Evolutionary conservation across 73 alveolate genomes (phyloP), one percentile per base, ranked within the genome.

Genomic region (Paramecium sexaurelia): DNA sequence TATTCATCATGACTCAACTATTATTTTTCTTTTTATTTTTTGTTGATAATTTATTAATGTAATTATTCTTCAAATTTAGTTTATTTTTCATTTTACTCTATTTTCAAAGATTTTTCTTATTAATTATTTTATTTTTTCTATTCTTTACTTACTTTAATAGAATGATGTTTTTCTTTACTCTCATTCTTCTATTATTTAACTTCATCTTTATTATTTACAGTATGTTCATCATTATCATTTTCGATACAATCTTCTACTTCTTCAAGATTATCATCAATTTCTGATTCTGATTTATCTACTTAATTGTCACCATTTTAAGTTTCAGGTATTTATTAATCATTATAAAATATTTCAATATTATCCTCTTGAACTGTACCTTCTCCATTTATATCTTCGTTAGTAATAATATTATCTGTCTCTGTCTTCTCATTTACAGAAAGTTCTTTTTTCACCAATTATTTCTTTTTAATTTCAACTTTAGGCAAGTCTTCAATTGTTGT

Each of bases 11-110:
- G 47, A 61, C 33, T 61, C 83, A 61, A 3, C 13, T 61, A 61
- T 61, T 61, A 26, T 61, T 61, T 61, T 10, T 61, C 83, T 61
- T 61, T 61, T 61, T 61, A 26, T 8, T 61, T 61, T 61, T 61
- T 61, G 26, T 61, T 61, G 9, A 26, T 61, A 61, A 61, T 61
- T 11, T 61, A 61, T 8, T 61, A 10, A 61, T 61, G 83, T 61
- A 61, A 32, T 61, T 61, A 13, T 61, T 61, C 39, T 61, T 61
- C 83, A 32, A 61, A 61, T 61, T 61, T 61, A 61, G 83, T 29
- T 61, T 61, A 61, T 61, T 61, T 61, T 3, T 61, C 83, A 61
- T 61, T 61, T 26, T 26, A 61, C 13, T 61, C 83, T 26, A 61
- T 10, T 6, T 26, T 61, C 83, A 61, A 61, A 22, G 83, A 61